Conservation (phyloP, 2,329 filamentous ascomycete genomes). For the Tolypocladium tundrense region DNA sequence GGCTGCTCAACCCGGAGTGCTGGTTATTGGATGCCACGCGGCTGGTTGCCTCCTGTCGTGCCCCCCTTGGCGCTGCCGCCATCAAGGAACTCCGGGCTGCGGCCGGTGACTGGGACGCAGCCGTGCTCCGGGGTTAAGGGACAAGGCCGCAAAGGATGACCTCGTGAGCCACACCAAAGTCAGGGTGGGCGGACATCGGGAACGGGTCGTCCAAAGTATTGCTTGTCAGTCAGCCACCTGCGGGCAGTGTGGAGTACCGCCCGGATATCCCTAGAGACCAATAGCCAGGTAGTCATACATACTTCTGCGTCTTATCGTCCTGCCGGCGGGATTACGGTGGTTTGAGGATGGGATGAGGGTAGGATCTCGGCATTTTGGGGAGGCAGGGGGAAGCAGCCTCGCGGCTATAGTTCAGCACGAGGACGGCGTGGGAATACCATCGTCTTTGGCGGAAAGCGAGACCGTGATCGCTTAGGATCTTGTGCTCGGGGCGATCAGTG, state of each 20-base stretch:
- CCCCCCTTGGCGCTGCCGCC: neutral
- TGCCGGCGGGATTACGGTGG: too few species aligned
- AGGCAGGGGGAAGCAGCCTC: neutral
- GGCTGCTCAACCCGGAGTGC: neutral
- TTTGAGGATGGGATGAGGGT: too few species aligned
- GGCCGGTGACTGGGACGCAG: neutral
- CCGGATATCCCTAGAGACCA: neutral
- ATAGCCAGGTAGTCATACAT: neutral
- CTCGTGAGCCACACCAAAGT: neutral
- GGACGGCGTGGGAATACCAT: too few species aligned
- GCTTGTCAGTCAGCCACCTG: neutral
- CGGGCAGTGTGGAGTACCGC: neutral
- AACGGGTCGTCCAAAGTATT: neutral
- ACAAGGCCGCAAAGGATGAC: neutral
- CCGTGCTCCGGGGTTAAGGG: neutral
- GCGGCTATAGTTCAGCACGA: too few species aligned
- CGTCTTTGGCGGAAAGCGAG: too few species aligned
- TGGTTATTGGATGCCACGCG: neutral
- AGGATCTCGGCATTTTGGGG: neutral
- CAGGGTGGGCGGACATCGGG: neutral
- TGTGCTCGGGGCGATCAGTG: too few species aligned
- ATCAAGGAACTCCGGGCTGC: neutral
- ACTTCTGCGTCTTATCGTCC: neutral
- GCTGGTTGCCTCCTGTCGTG: neutral
- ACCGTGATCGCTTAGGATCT: too few species aligned